phyloP scores from a whole-genome alignment of 1,284 basidiomycete genomes.

The Termitomyces sp. region DNA sequence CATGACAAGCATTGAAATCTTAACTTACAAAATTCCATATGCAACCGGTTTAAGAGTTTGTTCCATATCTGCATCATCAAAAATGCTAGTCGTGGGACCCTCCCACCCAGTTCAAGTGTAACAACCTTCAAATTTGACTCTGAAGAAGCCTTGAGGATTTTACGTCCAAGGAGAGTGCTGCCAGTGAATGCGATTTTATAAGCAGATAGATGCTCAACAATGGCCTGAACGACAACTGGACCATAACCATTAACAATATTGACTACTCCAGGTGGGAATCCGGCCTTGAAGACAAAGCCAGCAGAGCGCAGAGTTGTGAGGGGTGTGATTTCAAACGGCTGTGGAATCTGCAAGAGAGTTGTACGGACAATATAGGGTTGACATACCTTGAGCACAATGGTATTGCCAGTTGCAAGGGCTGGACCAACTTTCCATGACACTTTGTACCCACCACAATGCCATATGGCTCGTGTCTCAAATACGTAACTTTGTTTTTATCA shows the following conservation, averaged over 20 bases:
- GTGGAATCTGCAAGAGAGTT: no score
- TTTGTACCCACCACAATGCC: no score
- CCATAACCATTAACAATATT: conserved; percentile 79
- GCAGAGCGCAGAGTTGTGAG: conserved; percentile 63
- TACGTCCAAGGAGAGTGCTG: conserved; percentile 69
- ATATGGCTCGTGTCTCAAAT: no score
- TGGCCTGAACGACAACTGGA: conserved; percentile 58
- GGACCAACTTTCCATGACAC: conserved; percentile 76
- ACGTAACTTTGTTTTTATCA: no score
- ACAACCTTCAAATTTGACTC: conserved; percentile 78
- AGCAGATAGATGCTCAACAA: conserved; percentile 49
- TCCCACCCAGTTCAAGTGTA: conserved; percentile 85
- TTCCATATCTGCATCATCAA: conserved; percentile 73
- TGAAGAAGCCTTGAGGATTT: conserved; percentile 72
- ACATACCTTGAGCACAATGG: conserved; percentile 63
- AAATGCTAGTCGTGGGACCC: conserved; percentile 78
- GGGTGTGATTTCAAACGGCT: conserved; percentile 51
- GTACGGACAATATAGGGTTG: not conserved
- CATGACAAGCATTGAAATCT: no score
- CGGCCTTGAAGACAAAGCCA: conserved; percentile 48
- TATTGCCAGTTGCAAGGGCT: conserved; percentile 79
- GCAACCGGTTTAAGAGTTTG: conserved; percentile 79
- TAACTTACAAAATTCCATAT: conserved; percentile 67
- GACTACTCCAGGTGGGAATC: conserved; percentile 62
- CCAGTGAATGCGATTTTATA: conserved; percentile 65